Evolutionary conservation across 163 green algal species (phyloP), one percentile per base, ranked within the genome.

Genomic region (Scenedesmus sp.): DNA sequence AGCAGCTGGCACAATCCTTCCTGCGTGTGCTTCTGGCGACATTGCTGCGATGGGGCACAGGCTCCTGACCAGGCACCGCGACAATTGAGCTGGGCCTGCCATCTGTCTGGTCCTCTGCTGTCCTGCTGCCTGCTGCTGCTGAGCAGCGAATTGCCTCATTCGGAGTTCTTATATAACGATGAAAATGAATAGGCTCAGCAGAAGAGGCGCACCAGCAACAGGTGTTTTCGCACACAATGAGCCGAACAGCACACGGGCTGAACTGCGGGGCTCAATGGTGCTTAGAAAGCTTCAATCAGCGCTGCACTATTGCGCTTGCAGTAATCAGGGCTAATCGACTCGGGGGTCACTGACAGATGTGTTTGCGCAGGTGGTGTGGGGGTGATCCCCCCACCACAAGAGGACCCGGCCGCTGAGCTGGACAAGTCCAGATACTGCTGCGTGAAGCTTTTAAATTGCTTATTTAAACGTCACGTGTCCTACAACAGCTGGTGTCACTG

Each of bases 31-130:
- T 73, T 18, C 46, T 56, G 52, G n/a, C n/a, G 56, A 15, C 54
- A 67, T 84, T 20, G 16, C 23, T 15, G 57, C 60, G 12, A 18
- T 54, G 4, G 84, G 84, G 10, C 84, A 46, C 4, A 89, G 34
- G 34, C 34, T 59, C 34, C 59, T 64, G 26, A 46, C 84, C 62
- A 89, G 26, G 62, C 84, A 64, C 62, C 15, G 73, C 26, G 84
- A 89, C 13, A 89, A 82, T 54, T 89, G 84, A n/a, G 59, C 70
- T 52, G 70, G 62, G 60, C 26, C 84, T 89, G 84, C 84, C 84
- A 89, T 89, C 23, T 79, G 70, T 23, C 70, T 79, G 70, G 70
- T 79, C 84, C 12, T 89, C 23, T 89, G 84, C 66, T 23, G 57
- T 62, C 55, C 84, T 89, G 84, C 46, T 81, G 20, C 60, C 84